phyloP scores from a whole-genome alignment of 1,139 yeast species.

The Kodamaea suecica region DNA sequence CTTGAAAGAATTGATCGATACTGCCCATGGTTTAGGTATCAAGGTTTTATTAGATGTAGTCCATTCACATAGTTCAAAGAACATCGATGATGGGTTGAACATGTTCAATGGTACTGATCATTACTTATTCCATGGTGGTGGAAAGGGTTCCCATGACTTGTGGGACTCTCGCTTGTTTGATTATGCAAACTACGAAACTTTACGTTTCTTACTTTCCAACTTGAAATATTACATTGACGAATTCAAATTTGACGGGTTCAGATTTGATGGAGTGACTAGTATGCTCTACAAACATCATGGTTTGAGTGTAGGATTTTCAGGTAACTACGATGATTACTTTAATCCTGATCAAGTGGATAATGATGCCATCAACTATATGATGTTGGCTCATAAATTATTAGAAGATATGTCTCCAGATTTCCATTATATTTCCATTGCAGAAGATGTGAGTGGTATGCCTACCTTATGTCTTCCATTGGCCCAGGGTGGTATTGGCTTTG shows the following conservation, averaged over 20 bases:
- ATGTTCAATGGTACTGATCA: conserved; percentile 94
- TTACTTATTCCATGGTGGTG: conserved; percentile 88
- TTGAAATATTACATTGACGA: conserved; percentile 80
- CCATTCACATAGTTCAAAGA: conserved; percentile 94
- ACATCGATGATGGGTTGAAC: conserved; percentile 90
- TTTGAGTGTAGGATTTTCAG: conserved; percentile 82
- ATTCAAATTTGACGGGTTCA: conserved; percentile 87
- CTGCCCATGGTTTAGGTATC: conserved; percentile 87
- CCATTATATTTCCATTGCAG: conserved; percentile 79
- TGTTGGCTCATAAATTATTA: conserved; percentile 81
- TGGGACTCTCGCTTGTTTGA: conserved; percentile 96
- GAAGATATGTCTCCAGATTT: conserved; percentile 48
- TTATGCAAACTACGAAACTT: conserved; percentile 86
- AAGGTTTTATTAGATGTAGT: conserved; percentile 87
- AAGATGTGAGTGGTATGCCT: conserved; percentile 98
- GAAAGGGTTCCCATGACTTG: conserved; percentile 79
- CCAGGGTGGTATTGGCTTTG: conserved; percentile 89
- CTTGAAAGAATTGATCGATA: conserved; percentile 81
- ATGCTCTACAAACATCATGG: conserved; percentile 95
- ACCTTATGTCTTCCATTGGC: conserved; percentile 74
- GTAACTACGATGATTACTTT: conserved; percentile 89
- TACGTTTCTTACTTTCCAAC: conserved; percentile 84
- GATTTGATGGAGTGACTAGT: conserved; percentile 95
- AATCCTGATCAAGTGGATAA: conserved; percentile 78
- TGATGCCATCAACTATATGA: conserved; percentile 82